Evolutionary conservation across 1,139 yeast genomes (phyloP), one percentile per base, ranked within the genome.

Genomic region (Schwanniomyces etchellsii): DNA sequence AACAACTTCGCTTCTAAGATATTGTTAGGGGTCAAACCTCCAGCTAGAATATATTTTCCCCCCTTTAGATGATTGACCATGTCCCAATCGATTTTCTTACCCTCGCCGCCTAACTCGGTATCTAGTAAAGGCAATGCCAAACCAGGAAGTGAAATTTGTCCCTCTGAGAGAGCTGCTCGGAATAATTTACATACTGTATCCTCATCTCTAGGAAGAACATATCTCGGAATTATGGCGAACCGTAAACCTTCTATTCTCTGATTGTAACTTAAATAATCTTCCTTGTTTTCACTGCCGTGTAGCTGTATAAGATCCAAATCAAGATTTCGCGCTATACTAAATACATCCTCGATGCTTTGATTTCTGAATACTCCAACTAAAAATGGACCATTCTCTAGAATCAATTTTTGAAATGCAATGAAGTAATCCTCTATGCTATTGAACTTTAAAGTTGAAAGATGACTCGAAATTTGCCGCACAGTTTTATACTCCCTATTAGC

Each of bases 21-120:
- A 45, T 89, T 91, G 1, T 67, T 76, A 0, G 93, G 85, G 0
- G 67, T 79, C 35, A 91, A 64, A 0, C 98, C 98, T 4, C 98
- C 98, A 0, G 98, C 98, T 24, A 91, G 61, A 1, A 91, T 49
- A 45, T 70, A 84, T 30, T 62, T 50, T 0, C 81, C 81, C 25
- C 42, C 43, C 2, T 32, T 31, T 30, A 64, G 40, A 3, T 41
- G 44, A 2, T 65, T 61, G 9, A 67, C 52, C 11, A 48, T 34
- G 23, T 47, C 35, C 96, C 97, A 88, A 49, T 85, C 80, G 14
- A 88, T 73, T 13, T 63, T 47, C 35, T 76, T 74, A 4, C 98
- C 98, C 45, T 86, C 93, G 1, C 98, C 98, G 6, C 98, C 98
- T 3, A 70, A 70, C 45, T 85, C 96, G 2, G 95, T 81, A 49